A percentile compares a stretch with the other conserved stretches of the same genome.
Evolutionary conservation across 257 asterid genomes (phyloP).

Genomic region (Nicotiana attenuata): DNA sequence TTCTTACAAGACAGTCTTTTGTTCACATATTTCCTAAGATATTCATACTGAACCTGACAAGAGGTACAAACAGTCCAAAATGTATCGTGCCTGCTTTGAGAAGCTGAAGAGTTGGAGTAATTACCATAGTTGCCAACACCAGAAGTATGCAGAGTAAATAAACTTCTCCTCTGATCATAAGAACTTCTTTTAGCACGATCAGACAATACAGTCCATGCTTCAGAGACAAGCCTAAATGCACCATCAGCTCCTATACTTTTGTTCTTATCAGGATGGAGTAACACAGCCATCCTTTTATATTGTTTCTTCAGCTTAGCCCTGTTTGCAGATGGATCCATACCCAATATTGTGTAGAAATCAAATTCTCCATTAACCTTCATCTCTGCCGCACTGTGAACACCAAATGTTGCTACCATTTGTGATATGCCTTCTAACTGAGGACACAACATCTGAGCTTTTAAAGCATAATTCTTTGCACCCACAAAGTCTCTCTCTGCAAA

Average conservation of each 20-base stretch:
- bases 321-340: slow-evolving; percentile 46
- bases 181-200: slow-evolving; percentile 37
- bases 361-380: slow-evolving; percentile 43
- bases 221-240: slow-evolving; percentile 58
- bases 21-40: slow-evolving; percentile 82
- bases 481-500: slow-evolving; percentile 52
- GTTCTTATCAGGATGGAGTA: slow-evolving; percentile 73
- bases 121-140: slow-evolving; percentile 38
- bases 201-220: slow-evolving; percentile 54
- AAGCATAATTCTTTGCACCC: slow-evolving; percentile 51
- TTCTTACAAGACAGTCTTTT: slow-evolving; percentile 89
- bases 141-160: slow-evolving; percentile 35
- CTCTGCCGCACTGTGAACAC: slow-evolving; percentile 56
- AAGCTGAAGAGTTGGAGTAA: slow-evolving; percentile 39
- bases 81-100: slow-evolving; percentile 66
- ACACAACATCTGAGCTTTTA: slow-evolving; percentile 50
- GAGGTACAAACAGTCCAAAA: slow-evolving; percentile 97
- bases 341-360: slow-evolving; percentile 63
- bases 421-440: slow-evolving; percentile 57
- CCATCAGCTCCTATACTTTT: slow-evolving; percentile 58
- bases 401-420: slow-evolving; percentile 50
- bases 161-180: slow-evolving; percentile 58
- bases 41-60: slow-evolving; percentile 92
- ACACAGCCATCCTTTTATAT: slow-evolving; percentile 51
- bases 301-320: slow-evolving; percentile 48